Evolutionary conservation across 2,329 filamentous ascomycete species (phyloP).

Genomic region (Diaporthe citrichinensis): DNA sequence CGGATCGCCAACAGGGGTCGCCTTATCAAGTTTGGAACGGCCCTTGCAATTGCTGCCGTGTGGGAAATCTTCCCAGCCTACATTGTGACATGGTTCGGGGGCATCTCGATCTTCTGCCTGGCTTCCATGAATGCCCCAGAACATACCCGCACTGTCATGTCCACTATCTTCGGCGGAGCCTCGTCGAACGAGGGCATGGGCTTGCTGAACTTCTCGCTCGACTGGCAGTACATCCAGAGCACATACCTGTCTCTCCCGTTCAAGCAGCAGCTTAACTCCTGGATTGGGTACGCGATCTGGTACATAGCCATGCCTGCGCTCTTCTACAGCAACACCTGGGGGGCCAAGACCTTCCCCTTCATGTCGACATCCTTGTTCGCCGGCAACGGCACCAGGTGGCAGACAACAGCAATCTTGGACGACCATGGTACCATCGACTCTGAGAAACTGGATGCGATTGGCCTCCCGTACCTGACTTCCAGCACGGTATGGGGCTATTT

Average conservation of each 20-base stretch:
- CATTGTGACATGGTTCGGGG: constrained; percentile 13
- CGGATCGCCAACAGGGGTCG: constrained; percentile 13
- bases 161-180: constrained; percentile 8
- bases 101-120: constrained; percentile 21
- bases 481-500: constrained; percentile 21
- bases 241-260: constrained; percentile 17
- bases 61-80: constrained; percentile 18
- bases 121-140: constrained; percentile 5
- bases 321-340: constrained; percentile 58
- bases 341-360: constrained; percentile 58
- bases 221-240: constrained; percentile 27
- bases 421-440: neutral
- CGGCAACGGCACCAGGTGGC: constrained; percentile 16
- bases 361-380: constrained; percentile 47
- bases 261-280: constrained; percentile 14
- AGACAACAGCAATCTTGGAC: constrained; percentile 13
- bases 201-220: constrained; percentile 9
- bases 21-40: constrained; percentile 3
- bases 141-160: constrained; percentile 1
- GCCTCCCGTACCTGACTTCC: neutral
- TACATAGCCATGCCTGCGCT: constrained; percentile 12
- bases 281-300: constrained; percentile 20
- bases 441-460: neutral
- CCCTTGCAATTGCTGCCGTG: constrained; percentile 5
- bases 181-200: constrained; percentile 21